A percentile compares a stretch with the other conserved stretches of the same genome.
Evolutionary conservation across 1,284 basidiomycete species (phyloP).

Genomic region (Thecaphora frezii): DNA sequence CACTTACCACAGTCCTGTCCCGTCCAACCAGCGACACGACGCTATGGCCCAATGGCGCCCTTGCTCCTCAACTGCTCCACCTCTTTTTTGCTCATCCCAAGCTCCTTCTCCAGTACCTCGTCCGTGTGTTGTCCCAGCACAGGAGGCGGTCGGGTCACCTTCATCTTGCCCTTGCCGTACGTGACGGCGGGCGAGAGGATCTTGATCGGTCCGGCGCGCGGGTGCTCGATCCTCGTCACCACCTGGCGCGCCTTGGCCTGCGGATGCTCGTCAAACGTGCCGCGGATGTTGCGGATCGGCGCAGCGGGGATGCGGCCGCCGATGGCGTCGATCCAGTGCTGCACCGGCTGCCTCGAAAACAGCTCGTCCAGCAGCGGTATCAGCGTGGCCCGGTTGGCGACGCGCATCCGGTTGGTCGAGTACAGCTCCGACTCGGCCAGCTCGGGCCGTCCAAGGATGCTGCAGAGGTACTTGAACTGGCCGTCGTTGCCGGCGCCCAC

Average conservation of each 20-base stretch:
- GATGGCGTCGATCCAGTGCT: conserved; percentile 44
- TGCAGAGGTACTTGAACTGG: conserved; percentile 65
- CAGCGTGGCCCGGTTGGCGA: conserved; percentile 73
- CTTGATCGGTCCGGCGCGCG: conserved; percentile 78
- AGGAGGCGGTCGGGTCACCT: conserved; percentile 42
- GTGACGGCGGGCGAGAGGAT: conserved; percentile 81
- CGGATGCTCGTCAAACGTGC: conserved; percentile 83
- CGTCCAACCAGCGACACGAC: no score
- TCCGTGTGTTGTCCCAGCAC: conserved; percentile 60
- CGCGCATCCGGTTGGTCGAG: conserved; percentile 69
- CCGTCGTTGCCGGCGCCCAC: conserved; percentile 89
- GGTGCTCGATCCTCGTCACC: conserved; percentile 67
- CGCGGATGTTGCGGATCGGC: conserved; percentile 80
- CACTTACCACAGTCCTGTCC: no score
- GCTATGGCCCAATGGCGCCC: conserved; percentile 39
- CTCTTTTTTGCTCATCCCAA: conserved; percentile 69
- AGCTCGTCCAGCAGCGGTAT: conserved; percentile 71
- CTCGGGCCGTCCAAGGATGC: conserved; percentile 19
- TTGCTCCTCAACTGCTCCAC: conserved; percentile 64
- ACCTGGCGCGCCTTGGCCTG: conserved; percentile 73
- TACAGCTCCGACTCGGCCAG: conserved; percentile 21
- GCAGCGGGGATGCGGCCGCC: conserved; percentile 47
- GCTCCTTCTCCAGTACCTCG: conserved; percentile 63
- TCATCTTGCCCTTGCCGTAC: conserved; percentile 76
- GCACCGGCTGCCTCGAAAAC: conserved; percentile 25